Percentiles rank a stretch among this genome's conserved stretches.
phyloP scores from a whole-genome alignment of 768 basidiomycete genomes.

The Coprinopsis cinerea region DNA sequence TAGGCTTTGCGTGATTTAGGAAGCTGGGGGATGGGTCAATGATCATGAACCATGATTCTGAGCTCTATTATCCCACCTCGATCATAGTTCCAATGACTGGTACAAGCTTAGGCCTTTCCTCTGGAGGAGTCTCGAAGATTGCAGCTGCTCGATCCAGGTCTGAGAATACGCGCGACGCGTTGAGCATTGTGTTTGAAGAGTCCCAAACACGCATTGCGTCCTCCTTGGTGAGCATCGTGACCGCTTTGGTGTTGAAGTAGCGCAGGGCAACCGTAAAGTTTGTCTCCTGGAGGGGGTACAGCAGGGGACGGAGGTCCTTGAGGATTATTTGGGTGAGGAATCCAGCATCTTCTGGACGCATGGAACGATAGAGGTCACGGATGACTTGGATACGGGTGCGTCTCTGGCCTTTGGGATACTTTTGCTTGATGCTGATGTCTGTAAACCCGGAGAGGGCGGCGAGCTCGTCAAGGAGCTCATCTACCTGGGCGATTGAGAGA shows the following conservation, averaged over 20 bases:
- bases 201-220: conserved; percentile 77
- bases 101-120: conserved; percentile 19
- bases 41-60: not conserved
- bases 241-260: conserved; percentile 50
- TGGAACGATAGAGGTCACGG: conserved; percentile 47
- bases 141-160: conserved; percentile 52
- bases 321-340: conserved; percentile 84
- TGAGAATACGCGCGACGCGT: conserved; percentile 48
- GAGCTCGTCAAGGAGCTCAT: conserved; percentile 67
- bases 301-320: conserved; percentile 75
- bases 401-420: conserved; percentile 19
- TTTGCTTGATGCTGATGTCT: conserved; percentile 35
- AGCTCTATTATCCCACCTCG: conserved; percentile 34
- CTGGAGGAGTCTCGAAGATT: conserved; percentile 31
- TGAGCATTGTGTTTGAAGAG: conserved; percentile 43
- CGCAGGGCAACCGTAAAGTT: conserved; percentile 47
- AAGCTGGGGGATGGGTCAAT: conserved; percentile 38
- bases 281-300: conserved; percentile 58
- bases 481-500: conserved; percentile 45
- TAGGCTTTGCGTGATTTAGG: conserved; percentile 81
- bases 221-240: conserved; percentile 49
- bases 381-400: conserved; percentile 36
- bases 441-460: conserved; percentile 64
- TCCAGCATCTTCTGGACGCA: conserved; percentile 59
- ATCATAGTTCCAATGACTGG: conserved; percentile 58